Conservation (phyloP, 2,329 filamentous ascomycete genomes). For the Aspergillus amoenus region DNA sequence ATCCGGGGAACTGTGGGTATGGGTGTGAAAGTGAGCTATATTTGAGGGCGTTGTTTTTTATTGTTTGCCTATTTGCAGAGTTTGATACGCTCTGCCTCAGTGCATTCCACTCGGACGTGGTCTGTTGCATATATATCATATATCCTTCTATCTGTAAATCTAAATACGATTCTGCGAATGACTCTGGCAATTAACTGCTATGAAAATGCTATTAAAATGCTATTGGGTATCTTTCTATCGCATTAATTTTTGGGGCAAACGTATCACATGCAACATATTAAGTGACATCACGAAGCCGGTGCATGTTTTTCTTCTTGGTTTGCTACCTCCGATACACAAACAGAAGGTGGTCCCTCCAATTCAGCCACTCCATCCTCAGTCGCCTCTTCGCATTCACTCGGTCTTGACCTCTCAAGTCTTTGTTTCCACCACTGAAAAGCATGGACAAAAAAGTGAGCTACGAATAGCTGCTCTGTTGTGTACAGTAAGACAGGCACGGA, state of each 20-base stretch:
- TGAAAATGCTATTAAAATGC: neutral
- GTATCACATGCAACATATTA: neutral
- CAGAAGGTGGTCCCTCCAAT: neutral
- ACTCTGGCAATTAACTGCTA: neutral
- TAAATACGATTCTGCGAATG: conserved; percentile 5
- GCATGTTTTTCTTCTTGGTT: neutral
- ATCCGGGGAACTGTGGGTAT: conserved; percentile 83
- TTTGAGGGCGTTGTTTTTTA: conserved; percentile 49
- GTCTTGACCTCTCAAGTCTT: conserved; percentile 20
- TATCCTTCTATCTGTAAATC: conserved; percentile 12
- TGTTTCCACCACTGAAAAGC: conserved; percentile 33
- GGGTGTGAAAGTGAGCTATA: conserved; percentile 97
- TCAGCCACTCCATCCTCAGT: conserved; percentile 7
- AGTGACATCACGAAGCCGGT: conserved; percentile 8
- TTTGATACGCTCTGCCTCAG: neutral
- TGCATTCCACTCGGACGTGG: neutral
- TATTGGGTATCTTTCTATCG: neutral
- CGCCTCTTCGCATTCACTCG: conserved; percentile 17
- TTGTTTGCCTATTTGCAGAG: neutral
- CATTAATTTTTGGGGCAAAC: neutral
- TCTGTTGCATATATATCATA: conserved; percentile 12
- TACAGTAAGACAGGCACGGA: conserved; percentile 41
- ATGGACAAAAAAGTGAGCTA: conserved; percentile 41
- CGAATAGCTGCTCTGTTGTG: conserved; percentile 41
- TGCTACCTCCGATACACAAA: neutral